Evolutionary conservation across 371 early-diverging fungal species (phyloP), one percentile per base, ranked within the genome.

Genomic region (Apophysomyces variabilis): DNA sequence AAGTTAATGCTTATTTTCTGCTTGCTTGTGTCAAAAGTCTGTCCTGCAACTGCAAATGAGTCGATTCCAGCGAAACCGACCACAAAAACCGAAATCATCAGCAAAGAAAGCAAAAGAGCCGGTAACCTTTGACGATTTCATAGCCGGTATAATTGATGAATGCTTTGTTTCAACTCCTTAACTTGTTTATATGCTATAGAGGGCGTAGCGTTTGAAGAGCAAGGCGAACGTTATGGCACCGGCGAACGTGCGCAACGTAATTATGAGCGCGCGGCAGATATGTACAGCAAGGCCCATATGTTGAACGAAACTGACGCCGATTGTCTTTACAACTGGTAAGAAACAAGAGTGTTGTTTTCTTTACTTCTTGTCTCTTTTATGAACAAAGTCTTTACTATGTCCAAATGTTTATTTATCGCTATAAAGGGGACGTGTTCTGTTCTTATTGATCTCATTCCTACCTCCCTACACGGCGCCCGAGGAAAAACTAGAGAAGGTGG

Each of bases 151-250:
- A 7, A n/a, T 59, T 8, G 6, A n/a, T 61, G 50, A 14, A 18
- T 14, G 13, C 11, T 18, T 35, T 57, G 50, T 21, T 32, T n/a
- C 65, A 32, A 38, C n/a, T 58, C n/a, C n/a, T 57, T 38, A 61
- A 14, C 56, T 43, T 3, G 38, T 60, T n/a, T 56, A 14, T 37
- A 11, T 11, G 44, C n/a, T 8, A 9, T 61, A 87, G 89, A 86
- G 76, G 91, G 86, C 14, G 75, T 87, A 41, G 77, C 83, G 44
- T 74, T 79, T 58, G 91, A 91, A 69, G 90, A 89, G 58, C 85
- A 89, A 78, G 92, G 91, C 12, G 89, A 90, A 66, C 81, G 91
- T 13, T 90, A 90, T 71, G 80, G 65, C 1, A 82, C 78, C 41
- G 90, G 90, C 6, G 89, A 86, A 7, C 88, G 90, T 69, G 86